These are phyloP conservation scores for Batkoa obscura DNA, from an alignment of 371 early-diverging fungal genomes.

Conservation along the genomic window DNA sequence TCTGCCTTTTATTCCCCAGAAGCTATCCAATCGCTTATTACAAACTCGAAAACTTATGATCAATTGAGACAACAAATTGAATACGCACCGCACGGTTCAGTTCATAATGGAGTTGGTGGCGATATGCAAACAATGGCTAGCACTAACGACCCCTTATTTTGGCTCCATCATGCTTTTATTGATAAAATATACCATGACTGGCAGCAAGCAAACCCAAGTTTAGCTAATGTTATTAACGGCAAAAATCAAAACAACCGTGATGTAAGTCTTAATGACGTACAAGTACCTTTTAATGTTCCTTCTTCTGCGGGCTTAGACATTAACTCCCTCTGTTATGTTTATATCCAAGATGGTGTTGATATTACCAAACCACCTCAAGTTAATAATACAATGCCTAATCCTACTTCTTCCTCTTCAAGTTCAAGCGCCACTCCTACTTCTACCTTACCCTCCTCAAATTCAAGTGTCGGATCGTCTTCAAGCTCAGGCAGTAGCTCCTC, in stretches of 20 bases:
- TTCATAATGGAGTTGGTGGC: slow-evolving; percentile 25
- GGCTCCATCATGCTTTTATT: not conserved
- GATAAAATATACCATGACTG: not conserved
- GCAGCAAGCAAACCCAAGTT: not conserved
- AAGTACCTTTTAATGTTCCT: not conserved
- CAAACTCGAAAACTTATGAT: slow-evolving; percentile 11
- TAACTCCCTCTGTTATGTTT: not conserved
- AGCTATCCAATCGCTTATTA: slow-evolving; percentile 11
- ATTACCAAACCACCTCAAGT: not conserved
- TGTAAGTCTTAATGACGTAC: not conserved
- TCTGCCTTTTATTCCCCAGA: slow-evolving; percentile 13
- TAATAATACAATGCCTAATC: not conserved
- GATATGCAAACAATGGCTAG: slow-evolving; percentile 16
- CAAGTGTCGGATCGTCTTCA: no score
- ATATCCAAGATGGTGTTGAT: not conserved
- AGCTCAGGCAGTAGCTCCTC: not conserved
- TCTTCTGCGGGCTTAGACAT: not conserved
- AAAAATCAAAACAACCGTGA: no score
- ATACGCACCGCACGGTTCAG: slow-evolving; percentile 19
- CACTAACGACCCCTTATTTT: slow-evolving; percentile 2
- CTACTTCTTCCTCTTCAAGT: not conserved
- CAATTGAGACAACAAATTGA: slow-evolving; percentile 18
- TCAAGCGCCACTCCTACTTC: not conserved
- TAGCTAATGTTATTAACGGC: not conserved
- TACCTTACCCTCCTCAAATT: no score